Conservation (phyloP, 768 basidiomycete species). For the Suillus subluteus region DNA sequence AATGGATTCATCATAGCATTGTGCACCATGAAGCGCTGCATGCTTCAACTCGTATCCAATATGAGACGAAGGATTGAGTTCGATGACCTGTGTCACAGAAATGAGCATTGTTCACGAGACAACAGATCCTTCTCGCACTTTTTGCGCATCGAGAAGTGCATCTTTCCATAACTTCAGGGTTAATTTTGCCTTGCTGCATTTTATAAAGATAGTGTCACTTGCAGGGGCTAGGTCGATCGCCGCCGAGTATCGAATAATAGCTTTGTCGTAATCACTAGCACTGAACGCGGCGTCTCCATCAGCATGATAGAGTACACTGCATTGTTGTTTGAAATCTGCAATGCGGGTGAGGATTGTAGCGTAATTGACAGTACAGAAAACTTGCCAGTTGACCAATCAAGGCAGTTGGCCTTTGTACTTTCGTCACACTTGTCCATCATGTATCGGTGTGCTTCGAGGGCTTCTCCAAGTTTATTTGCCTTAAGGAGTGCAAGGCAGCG, state of each 20-base stretch:
- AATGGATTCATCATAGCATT: background rate
- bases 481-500: background rate
- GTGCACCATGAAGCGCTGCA: background rate
- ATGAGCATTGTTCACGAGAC: background rate
- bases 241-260: background rate
- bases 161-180: background rate
- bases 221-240: background rate
- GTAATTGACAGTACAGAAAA: background rate
- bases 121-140: background rate
- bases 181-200: background rate
- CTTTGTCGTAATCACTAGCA: background rate
- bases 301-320: background rate
- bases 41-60: background rate
- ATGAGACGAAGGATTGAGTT: background rate
- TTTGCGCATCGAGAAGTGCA: conserved; percentile 1
- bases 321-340: background rate
- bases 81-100: background rate
- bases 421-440: conserved; percentile 4
- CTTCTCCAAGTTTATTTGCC: background rate
- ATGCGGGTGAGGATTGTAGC: background rate
- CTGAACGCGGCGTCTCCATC: background rate
- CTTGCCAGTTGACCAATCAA: background rate
- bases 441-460: background rate
- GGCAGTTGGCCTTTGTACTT: background rate
- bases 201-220: background rate